phyloP scores from a whole-genome alignment of 2,329 filamentous ascomycete genomes.

The Cadophora luteo-olivacea region DNA sequence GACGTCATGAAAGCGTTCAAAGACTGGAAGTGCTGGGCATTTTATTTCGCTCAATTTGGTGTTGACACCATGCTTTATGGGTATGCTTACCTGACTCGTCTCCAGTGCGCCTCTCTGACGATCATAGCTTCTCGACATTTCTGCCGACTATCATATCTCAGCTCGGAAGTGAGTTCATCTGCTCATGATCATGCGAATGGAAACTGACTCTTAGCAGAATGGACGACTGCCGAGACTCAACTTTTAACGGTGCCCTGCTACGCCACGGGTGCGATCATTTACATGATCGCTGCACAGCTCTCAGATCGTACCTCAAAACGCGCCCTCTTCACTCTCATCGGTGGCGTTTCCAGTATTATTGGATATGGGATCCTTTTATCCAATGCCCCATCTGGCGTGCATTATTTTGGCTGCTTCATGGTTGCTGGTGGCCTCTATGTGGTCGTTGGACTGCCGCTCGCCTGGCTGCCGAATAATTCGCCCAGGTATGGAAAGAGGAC shows the following conservation, averaged over 20 bases:
- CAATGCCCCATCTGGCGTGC: slow-evolving; percentile 55
- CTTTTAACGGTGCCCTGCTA: slow-evolving; percentile 74
- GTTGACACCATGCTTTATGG: slow-evolving; percentile 70
- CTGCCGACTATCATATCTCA: slow-evolving; percentile 72
- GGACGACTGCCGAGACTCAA: slow-evolving; percentile 63
- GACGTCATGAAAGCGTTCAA: slow-evolving; percentile 61
- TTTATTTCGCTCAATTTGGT: slow-evolving; percentile 65
- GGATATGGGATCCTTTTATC: slow-evolving; percentile 65
- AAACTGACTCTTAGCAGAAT: slow-evolving; percentile 43
- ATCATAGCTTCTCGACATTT: slow-evolving; percentile 63
- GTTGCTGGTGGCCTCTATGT: slow-evolving; percentile 64
- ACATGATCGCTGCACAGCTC: slow-evolving; percentile 61
- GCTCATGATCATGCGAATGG: background rate
- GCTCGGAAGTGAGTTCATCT: slow-evolving; percentile 51
- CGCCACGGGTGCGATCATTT: slow-evolving; percentile 65
- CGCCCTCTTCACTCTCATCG: slow-evolving; percentile 60
- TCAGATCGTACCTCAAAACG: slow-evolving; percentile 64
- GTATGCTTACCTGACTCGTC: background rate
- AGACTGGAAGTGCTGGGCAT: slow-evolving; percentile 71
- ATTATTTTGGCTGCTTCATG: slow-evolving; percentile 67
- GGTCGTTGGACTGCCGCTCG: slow-evolving; percentile 43
- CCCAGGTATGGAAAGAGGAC: slow-evolving; percentile 68
- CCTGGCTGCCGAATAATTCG: slow-evolving; percentile 57
- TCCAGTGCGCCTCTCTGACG: background rate
- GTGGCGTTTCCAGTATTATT: slow-evolving; percentile 58